A percentile compares a stretch with the other conserved stretches of the same genome.
Conservation (phyloP, 2,329 filamentous ascomycete species). For the Alternaria consortialis region DNA sequence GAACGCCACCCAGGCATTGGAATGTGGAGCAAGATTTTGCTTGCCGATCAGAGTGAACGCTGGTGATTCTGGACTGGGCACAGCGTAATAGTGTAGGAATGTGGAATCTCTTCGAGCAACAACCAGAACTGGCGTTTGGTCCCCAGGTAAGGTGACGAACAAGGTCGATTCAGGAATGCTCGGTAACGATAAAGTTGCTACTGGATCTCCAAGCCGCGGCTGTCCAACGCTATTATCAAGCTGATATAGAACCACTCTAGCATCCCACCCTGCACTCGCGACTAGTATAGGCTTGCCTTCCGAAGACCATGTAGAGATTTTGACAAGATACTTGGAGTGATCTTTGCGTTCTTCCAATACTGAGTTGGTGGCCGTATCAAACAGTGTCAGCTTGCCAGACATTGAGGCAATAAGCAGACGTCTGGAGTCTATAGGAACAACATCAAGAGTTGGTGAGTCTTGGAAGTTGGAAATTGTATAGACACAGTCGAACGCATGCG, state of each 20-base stretch:
- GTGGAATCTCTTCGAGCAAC: conserved; percentile 67
- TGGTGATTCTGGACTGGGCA: conserved; percentile 31
- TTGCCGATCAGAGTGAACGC: conserved; percentile 57
- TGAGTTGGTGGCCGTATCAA: conserved; percentile 50
- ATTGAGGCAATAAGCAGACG: conserved; percentile 65
- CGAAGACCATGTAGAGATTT: conserved; percentile 53
- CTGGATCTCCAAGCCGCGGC: conserved; percentile 49
- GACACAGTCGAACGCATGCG: conserved; percentile 42
- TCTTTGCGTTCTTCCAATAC: conserved; percentile 62
- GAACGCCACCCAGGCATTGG: conserved; percentile 71
- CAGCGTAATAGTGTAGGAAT: conserved; percentile 64
- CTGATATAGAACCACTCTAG: conserved; percentile 63
- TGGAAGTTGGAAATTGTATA: conserved; percentile 53
- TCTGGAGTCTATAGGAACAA: conserved; percentile 53
- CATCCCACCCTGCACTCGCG: conserved; percentile 70
- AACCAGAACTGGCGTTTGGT: conserved; percentile 58
- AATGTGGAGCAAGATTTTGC: conserved; percentile 69
- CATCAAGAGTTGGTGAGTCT: conserved; percentile 65
- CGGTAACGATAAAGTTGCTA: conserved; percentile 55
- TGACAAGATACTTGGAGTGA: conserved; percentile 68
- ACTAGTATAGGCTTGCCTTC: conserved; percentile 48
- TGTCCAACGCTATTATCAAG: conserved; percentile 38
- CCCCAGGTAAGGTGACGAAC: conserved; percentile 62
- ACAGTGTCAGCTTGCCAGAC: conserved; percentile 66
- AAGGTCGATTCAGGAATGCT: conserved; percentile 67